A percentile compares a stretch with the other conserved stretches of the same genome.
Conservation (phyloP, 108 stramenopile genomes). For the Conticribra guillardii region DNA sequence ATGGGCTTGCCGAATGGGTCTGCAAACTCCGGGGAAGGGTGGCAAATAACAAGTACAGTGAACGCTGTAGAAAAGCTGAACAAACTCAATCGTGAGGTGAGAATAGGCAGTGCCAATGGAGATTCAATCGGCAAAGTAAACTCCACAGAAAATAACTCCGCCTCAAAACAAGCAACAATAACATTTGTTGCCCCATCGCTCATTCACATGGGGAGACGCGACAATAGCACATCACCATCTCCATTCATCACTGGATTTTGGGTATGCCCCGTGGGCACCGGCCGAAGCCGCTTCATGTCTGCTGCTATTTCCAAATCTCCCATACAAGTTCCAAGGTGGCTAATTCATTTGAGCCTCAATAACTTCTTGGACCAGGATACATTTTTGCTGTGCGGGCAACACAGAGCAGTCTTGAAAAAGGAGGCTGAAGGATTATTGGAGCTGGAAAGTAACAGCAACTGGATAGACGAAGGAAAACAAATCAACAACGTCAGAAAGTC, state of each 20-base stretch:
- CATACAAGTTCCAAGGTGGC: constrained; percentile 54
- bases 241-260: constrained; percentile 59
- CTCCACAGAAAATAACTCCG: constrained; percentile 11
- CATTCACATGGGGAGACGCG: constrained; percentile 45
- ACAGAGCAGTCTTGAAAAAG: constrained; percentile 48
- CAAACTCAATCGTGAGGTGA: constrained; percentile 37
- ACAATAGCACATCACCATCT: constrained; percentile 40
- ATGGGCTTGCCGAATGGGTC: background rate
- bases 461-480: constrained; percentile 5
- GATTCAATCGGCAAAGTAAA: too few species aligned
- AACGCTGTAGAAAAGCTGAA: constrained; percentile 53
- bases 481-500: constrained; percentile 30
- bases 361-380: constrained; percentile 84
- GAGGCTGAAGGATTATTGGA: constrained; percentile 57
- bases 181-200: constrained; percentile 51
- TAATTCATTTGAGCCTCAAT: constrained; percentile 48
- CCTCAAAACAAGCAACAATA: constrained; percentile 46
- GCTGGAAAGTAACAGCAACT: background rate
- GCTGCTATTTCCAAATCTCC: constrained; percentile 47
- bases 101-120: too few species aligned
- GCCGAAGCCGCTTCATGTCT: constrained; percentile 63
- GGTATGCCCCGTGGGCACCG: constrained; percentile 65
- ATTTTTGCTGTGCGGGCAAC: constrained; percentile 62
- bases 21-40: constrained; percentile 34
- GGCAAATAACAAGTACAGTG: constrained; percentile 47